Evolutionary conservation across 2,329 filamentous ascomycete species (phyloP), one percentile per base, ranked within the genome.

Genomic region (Huntiella moniliformis): DNA sequence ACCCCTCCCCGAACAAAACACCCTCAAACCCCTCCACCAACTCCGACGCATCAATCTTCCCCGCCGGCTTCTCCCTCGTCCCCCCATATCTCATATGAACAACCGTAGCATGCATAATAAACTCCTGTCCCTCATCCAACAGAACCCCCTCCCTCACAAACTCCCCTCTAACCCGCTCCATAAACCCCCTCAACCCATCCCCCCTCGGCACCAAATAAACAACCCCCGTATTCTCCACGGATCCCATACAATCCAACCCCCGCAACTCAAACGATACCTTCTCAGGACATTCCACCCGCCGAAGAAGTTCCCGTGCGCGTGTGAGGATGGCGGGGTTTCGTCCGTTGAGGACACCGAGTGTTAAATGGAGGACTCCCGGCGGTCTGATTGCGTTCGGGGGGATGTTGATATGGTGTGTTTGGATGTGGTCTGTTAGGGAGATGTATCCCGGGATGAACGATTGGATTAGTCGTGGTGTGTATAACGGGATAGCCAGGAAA

Each of bases 301-400:
- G 22, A 8, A 28, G 22, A 28, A 28, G 22, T 1, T 8, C 7
- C n/a, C 54, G 61, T 10, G 45, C 45, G 2, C 11, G 45, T 5
- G 33, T 33, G 5, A 46, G 13, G 4, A 13, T 16, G 1, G 17
- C 13, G 0, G 38, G n/a, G 8, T 32, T 42, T 18, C n/a, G 11
- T 7, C 94, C 69, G 52, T 72, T 79, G 81, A 95, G 87, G 1
- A 92, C 82, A 0, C 86, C 87, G 0, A 95, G 67, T 0, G 87
- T 95, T 2, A 93, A 65, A 60, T 96, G 88, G 41, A 95, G 61
- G 1, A 85, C 86, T 0, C 83, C 82, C 0, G 83, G 61, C 0
- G 85, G 85, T 22, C 86, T 68, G 43, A 94, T 64, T 1, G 85
- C 84, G 46, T 70, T 70, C 31, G 65, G 58, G 0, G 82, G 80